Percentiles rank a stretch among this genome's conserved stretches.
Evolutionary conservation across 108 stramenopile species (phyloP).

Genomic region (Discostella stelligeroides): DNA sequence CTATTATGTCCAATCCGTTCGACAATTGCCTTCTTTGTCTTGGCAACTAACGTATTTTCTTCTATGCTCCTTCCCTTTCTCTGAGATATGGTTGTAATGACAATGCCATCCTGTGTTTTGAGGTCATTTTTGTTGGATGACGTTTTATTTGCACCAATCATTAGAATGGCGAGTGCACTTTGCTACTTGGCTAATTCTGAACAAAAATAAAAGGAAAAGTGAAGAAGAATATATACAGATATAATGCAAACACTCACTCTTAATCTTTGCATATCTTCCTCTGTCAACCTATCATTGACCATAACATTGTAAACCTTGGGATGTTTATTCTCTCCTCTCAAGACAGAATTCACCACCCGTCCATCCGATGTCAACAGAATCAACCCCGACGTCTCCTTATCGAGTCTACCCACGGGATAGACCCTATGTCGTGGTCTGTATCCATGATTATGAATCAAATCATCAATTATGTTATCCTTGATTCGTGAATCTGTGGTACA

Average conservation of each 20-base stretch:
- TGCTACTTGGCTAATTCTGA: too few relatives aligned
- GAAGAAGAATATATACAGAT: not conserved
- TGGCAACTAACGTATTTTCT: slow-evolving; percentile 62
- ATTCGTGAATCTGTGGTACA: slow-evolving; percentile 78
- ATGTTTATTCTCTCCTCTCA: slow-evolving; percentile 56
- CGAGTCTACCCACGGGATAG: slow-evolving; percentile 84
- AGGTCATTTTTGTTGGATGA: not conserved
- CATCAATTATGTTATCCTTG: slow-evolving; percentile 64
- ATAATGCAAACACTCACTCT: slow-evolving; percentile 35
- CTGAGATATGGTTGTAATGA: slow-evolving; percentile 67
- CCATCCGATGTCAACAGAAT: slow-evolving; percentile 81
- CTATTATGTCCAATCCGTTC: slow-evolving; percentile 21
- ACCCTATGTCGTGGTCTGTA: slow-evolving; percentile 60
- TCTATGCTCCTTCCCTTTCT: slow-evolving; percentile 41
- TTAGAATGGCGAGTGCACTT: not conserved
- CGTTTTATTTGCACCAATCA: not conserved
- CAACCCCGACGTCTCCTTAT: slow-evolving; percentile 77
- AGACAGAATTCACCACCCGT: slow-evolving; percentile 68
- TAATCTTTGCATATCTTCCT: slow-evolving; percentile 46
- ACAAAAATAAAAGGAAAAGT: not conserved
- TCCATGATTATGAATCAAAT: slow-evolving; percentile 40
- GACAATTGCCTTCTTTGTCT: slow-evolving; percentile 58
- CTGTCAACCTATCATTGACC: slow-evolving; percentile 49
- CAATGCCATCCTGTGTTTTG: slow-evolving; percentile 43
- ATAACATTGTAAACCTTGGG: slow-evolving; percentile 68